A percentile compares a stretch with the other conserved stretches of the same genome.
These are phyloP conservation scores for Solanum clarkiae DNA, from an alignment of 257 asterid species.

Conservation along the genomic window DNA sequence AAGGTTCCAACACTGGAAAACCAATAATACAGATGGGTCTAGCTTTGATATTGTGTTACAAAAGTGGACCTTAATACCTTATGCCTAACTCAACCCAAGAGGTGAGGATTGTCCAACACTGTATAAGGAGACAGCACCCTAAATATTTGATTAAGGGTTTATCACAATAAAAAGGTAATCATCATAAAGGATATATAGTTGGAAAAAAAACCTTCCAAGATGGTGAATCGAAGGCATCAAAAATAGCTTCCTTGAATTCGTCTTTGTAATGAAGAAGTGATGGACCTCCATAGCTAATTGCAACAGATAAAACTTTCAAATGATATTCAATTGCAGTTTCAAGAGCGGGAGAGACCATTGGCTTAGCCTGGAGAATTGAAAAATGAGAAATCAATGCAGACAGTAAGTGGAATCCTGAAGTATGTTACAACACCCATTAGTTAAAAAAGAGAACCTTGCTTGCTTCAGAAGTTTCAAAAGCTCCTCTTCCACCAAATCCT, in stretches of 20 bases:
- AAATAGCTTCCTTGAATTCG: slow-evolving; percentile 71
- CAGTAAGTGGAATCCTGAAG: slow-evolving; percentile 9
- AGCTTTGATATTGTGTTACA: neutral
- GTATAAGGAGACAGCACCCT: neutral
- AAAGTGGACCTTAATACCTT: neutral
- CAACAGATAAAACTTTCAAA: slow-evolving; percentile 85
- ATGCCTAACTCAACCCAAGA: neutral
- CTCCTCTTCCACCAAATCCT: slow-evolving; percentile 62
- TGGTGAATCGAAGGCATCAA: slow-evolving; percentile 78
- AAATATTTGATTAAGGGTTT: neutral
- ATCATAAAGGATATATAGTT: slow-evolving; percentile 4
- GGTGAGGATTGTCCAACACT: neutral
- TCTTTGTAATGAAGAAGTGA: slow-evolving; percentile 62
- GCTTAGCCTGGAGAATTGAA: slow-evolving; percentile 46
- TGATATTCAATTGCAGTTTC: slow-evolving; percentile 82
- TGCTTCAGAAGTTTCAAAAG: slow-evolving; percentile 27
- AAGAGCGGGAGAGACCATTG: slow-evolving; percentile 79
- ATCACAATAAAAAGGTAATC: neutral
- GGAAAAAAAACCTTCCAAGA: slow-evolving; percentile 85
- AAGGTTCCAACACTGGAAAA: neutral
- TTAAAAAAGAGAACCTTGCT: slow-evolving; percentile 55
- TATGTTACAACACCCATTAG: slow-evolving; percentile 4
- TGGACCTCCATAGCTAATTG: slow-evolving; percentile 91
- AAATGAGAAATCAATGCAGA: slow-evolving; percentile 8
- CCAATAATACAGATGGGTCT: neutral